A percentile compares a stretch with the other conserved stretches of the same genome.
Conservation (phyloP, 768 basidiomycete species). For the Filobasidium floriforme region DNA sequence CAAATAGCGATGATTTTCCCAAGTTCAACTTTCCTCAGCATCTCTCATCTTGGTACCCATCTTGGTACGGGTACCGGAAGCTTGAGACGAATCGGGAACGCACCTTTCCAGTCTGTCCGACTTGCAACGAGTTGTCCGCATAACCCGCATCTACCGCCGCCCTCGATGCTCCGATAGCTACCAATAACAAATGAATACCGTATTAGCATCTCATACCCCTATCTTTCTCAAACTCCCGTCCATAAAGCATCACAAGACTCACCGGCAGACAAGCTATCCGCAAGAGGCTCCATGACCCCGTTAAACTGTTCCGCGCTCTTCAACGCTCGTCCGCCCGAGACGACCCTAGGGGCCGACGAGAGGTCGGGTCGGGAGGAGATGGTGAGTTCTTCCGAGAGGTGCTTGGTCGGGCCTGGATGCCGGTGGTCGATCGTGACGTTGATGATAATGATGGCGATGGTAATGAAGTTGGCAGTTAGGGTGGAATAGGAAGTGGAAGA, state of each 20-base stretch:
- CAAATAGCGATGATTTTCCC: neutral
- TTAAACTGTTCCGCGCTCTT: conserved; percentile 93
- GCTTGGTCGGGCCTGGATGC: conserved; percentile 43
- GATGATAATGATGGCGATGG: no score
- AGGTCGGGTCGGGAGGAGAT: conserved; percentile 90
- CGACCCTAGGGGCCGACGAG: conserved; percentile 73
- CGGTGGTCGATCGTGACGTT: no score
- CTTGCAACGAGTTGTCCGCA: conserved; percentile 92
- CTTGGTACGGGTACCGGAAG: neutral
- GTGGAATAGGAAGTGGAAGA: neutral
- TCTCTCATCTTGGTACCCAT: no score
- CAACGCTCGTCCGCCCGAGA: conserved; percentile 89
- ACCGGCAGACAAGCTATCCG: conserved; percentile 77
- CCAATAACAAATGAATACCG: neutral
- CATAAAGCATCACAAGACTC: conserved; percentile 15
- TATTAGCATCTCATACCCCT: neutral
- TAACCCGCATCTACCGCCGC: conserved; percentile 98
- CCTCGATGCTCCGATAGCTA: conserved; percentile 90
- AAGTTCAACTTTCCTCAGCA: conserved; percentile 12
- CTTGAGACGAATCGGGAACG: conserved; percentile 3
- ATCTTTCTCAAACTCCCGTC: neutral
- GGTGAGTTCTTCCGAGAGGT: conserved; percentile 55
- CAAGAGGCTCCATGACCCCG: conserved; percentile 75
- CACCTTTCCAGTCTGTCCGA: conserved; percentile 94
- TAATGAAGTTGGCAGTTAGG: no score